A percentile compares a stretch with the other conserved stretches of the same genome.
Evolutionary conservation across 2,329 filamentous ascomycete species (phyloP).

Genomic region (Aspergillus costaricaensis): DNA sequence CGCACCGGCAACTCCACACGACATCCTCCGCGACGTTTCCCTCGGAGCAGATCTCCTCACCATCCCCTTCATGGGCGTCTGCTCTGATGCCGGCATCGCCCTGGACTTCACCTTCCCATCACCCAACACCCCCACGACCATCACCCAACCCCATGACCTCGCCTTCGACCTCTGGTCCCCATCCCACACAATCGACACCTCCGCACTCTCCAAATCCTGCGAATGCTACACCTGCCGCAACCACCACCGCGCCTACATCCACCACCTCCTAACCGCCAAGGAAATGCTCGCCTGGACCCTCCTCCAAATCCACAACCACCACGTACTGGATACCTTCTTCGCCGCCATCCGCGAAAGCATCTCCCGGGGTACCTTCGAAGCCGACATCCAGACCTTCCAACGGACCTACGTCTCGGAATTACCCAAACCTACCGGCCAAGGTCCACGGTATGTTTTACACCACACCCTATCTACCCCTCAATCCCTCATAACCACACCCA

Average conservation of each 20-base stretch:
- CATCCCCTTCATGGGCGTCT: constrained; percentile 70
- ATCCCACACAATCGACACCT: constrained; percentile 61
- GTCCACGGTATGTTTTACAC: constrained; percentile 61
- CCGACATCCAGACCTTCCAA: constrained; percentile 62
- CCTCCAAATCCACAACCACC: constrained; percentile 88
- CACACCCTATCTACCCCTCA: not conserved
- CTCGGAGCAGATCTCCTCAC: constrained; percentile 80
- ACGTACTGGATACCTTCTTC: constrained; percentile 73
- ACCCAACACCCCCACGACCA: constrained; percentile 38
- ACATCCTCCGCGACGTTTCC: constrained; percentile 72
- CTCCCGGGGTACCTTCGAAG: constrained; percentile 54
- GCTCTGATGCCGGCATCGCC: constrained; percentile 83
- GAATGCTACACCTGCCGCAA: constrained; percentile 78
- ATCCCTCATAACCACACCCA: not conserved
- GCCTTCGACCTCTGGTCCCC: constrained; percentile 77
- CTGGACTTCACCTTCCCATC: constrained; percentile 68
- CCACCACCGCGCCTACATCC: constrained; percentile 84
- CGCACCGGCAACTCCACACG: constrained; percentile 69
- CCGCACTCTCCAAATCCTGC: constrained; percentile 66
- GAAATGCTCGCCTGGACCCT: constrained; percentile 97
- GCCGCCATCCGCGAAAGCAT: constrained; percentile 67
- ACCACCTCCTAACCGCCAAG: constrained; percentile 83
- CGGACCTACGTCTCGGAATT: constrained; percentile 68
- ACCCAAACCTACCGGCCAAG: constrained; percentile 72
- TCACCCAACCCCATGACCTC: constrained; percentile 50